A percentile compares a stretch with the other conserved stretches of the same genome.
Conservation (phyloP, 257 asterid genomes). For the Lithospermum erythrorhizon region DNA sequence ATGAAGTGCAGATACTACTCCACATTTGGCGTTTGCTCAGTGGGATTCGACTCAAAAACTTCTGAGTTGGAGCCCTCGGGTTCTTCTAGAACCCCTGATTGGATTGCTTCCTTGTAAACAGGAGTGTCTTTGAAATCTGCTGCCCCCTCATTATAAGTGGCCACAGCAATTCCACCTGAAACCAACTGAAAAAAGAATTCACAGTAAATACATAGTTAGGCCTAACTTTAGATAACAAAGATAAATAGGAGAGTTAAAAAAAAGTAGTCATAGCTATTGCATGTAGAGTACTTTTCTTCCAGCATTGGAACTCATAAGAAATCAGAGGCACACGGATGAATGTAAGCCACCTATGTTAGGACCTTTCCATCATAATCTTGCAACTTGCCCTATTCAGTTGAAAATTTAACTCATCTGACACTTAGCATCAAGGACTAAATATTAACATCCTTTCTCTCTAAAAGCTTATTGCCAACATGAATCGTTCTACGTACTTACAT, state of each 20-base stretch:
- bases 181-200: conserved; percentile 32
- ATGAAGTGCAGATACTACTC: conserved; percentile 29
- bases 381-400: not conserved
- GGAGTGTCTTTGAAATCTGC: conserved; percentile 88
- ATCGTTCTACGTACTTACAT: not conserved
- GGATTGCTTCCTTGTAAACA: conserved; percentile 40
- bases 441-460: too few species aligned
- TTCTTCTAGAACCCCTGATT: too few species aligned
- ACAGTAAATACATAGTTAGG: not conserved
- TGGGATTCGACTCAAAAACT: conserved; percentile 87
- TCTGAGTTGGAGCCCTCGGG: conserved; percentile 12
- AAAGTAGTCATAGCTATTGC: too few species aligned
- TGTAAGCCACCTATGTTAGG: not conserved
- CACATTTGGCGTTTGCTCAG: conserved; percentile 81
- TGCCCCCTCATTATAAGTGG: conserved; percentile 75
- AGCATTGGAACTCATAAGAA: too few species aligned
- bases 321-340: too few species aligned
- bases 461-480: not conserved
- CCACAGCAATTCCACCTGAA: conserved; percentile 82
- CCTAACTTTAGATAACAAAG: too few species aligned
- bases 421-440: not conserved
- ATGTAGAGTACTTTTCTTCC: too few species aligned
- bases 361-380: not conserved
- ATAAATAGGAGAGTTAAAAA: too few species aligned
- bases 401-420: not conserved